phyloP scores from a whole-genome alignment of 345 rosid species.

The Mercurialis annua region DNA sequence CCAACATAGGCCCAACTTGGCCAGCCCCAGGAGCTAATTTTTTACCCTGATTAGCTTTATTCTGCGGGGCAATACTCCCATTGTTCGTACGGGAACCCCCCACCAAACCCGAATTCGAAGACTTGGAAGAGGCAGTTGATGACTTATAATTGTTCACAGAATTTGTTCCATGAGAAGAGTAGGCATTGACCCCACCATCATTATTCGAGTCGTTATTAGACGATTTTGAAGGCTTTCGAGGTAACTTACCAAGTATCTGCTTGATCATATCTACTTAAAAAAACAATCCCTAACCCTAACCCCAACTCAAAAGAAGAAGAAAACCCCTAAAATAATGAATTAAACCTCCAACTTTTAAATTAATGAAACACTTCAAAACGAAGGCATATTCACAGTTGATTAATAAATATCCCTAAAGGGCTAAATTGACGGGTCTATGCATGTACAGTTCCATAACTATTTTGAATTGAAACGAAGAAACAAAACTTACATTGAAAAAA shows the following conservation, averaged over 20 bases:
- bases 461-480: constrained; percentile 5
- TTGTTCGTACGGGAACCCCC: constrained; percentile 39
- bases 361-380: constrained; percentile 16
- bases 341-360: constrained; percentile 15
- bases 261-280: constrained; percentile 53
- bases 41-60: constrained; percentile 44
- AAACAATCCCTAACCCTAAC: constrained; percentile 17
- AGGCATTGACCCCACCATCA: constrained; percentile 42
- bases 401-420: constrained; percentile 8
- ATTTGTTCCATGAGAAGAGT: constrained; percentile 39
- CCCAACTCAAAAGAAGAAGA: constrained; percentile 10
- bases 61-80: constrained; percentile 37
- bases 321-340: constrained; percentile 9
- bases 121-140: constrained; percentile 35
- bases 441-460: neutral
- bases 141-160: constrained; percentile 36
- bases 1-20: constrained; percentile 33
- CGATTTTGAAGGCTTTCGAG: constrained; percentile 66
- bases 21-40: constrained; percentile 26
- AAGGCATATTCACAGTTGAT: constrained; percentile 13
- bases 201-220: constrained; percentile 43
- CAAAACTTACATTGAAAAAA: constrained; percentile 26
- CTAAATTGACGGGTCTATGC: constrained; percentile 10
- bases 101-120: constrained; percentile 27
- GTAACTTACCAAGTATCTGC: constrained; percentile 74